These are phyloP conservation scores for Posidonia australis DNA, from an alignment of 106 monocot genomes.

Conservation along the genomic window DNA sequence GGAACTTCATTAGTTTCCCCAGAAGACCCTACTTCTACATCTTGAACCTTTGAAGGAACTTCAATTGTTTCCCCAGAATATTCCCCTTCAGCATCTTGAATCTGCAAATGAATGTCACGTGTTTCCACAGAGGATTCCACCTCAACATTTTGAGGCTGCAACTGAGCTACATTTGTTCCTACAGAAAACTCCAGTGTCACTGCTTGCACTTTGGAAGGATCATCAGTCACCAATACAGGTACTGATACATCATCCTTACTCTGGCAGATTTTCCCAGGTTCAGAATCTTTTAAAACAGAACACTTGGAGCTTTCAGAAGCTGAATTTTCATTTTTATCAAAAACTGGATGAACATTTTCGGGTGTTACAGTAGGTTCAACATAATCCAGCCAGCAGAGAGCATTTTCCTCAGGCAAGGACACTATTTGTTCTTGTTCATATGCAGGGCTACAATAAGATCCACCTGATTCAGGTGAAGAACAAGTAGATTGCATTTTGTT, in stretches of 20 bases:
- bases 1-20: conserved; percentile 7
- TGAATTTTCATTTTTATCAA: conserved; percentile 1
- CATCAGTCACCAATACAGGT: background rate
- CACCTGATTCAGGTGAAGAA: conserved; percentile 14
- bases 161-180: background rate
- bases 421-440: conserved; percentile 4
- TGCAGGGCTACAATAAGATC: conserved; percentile 5
- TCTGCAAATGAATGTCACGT: background rate
- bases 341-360: background rate
- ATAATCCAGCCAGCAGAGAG: conserved; percentile 13
- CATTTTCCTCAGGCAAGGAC: background rate
- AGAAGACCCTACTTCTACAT: conserved; percentile 2
- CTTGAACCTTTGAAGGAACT: background rate
- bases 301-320: conserved; percentile 11
- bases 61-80: conserved; percentile 14
- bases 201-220: conserved; percentile 11
- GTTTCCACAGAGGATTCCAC: conserved; percentile 12
- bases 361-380: conserved; percentile 11
- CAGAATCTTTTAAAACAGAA: conserved; percentile 16
- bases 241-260: conserved; percentile 10
- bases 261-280: conserved; percentile 11
- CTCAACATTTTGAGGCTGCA: background rate
- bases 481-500: conserved; percentile 1
- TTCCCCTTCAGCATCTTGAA: conserved; percentile 12
- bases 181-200: conserved; percentile 26